Evolutionary conservation across 371 early-diverging fungal genomes (phyloP).

Genomic region (Mucor mucedo): DNA sequence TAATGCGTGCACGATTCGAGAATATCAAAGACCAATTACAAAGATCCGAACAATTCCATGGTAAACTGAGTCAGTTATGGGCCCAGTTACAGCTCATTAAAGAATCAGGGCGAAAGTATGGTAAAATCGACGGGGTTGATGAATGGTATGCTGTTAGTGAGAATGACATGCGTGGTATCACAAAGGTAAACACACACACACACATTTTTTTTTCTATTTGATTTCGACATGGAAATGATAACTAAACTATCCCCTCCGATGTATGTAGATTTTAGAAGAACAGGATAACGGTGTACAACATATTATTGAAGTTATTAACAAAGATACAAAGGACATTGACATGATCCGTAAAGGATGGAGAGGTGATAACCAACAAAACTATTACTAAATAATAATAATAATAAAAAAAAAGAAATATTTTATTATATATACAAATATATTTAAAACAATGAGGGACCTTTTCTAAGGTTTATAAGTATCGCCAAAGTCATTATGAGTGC

Average conservation of each 20-base stretch:
- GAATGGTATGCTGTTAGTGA: slow-evolving; percentile 50
- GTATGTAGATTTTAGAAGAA: slow-evolving; percentile 56
- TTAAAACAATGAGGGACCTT: neutral
- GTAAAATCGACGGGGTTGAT: slow-evolving; percentile 39
- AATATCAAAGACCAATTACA: slow-evolving; percentile 73
- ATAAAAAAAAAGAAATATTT: neutral
- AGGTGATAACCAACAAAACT: neutral
- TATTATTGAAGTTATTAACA: slow-evolving; percentile 60
- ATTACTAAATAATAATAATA: neutral
- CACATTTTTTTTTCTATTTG: neutral
- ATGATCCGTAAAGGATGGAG: slow-evolving; percentile 16
- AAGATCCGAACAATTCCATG: slow-evolving; percentile 80
- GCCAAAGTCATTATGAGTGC: slow-evolving; percentile 24
- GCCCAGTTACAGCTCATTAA: slow-evolving; percentile 79
- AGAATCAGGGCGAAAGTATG: slow-evolving; percentile 65
- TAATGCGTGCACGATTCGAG: slow-evolving; percentile 73
- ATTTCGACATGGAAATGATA: neutral
- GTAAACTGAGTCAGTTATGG: slow-evolving; percentile 82
- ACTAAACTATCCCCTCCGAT: neutral
- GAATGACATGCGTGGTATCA: slow-evolving; percentile 49
- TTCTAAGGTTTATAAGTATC: slow-evolving; percentile 14
- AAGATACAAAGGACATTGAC: slow-evolving; percentile 42
- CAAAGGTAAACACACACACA: slow-evolving; percentile 41
- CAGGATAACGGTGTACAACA: slow-evolving; percentile 70
- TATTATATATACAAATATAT: neutral